Percentiles rank a stretch among this genome's conserved stretches.
These are phyloP conservation scores for Vitis hybrid DNA, from an alignment of 177 flowering plant species.

Conservation along the genomic window DNA sequence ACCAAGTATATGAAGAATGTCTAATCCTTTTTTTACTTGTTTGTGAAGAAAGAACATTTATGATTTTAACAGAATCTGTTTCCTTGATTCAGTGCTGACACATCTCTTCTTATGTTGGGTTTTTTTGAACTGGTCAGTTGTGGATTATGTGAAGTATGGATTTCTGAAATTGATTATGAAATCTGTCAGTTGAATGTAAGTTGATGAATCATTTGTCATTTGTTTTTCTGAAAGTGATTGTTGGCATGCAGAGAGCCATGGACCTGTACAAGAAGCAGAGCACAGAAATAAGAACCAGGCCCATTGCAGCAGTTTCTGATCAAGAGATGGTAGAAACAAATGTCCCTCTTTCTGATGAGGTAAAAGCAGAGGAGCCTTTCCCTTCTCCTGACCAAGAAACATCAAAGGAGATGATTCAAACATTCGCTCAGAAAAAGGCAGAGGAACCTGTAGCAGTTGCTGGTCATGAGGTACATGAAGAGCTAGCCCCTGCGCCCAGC, in stretches of 20 bases:
- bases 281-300: slow-evolving; percentile 17
- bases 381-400: slow-evolving; percentile 13
- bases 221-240: background rate
- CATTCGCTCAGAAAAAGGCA: background rate
- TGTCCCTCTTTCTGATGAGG: background rate
- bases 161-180: too few relatives aligned
- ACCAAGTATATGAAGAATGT: too few relatives aligned
- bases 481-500: slow-evolving; percentile 9
- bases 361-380: background rate
- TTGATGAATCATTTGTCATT: background rate
- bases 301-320: slow-evolving; percentile 2
- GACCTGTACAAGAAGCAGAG: slow-evolving; percentile 62
- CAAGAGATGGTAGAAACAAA: slow-evolving; percentile 8
- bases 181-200: too few relatives aligned
- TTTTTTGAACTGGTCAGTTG: too few relatives aligned
- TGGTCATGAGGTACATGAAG: slow-evolving; percentile 18
- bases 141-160: too few relatives aligned
- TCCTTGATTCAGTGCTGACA: too few relatives aligned
- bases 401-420: slow-evolving; percentile 9
- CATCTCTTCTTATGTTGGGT: too few relatives aligned
- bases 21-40: too few relatives aligned
- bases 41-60: too few relatives aligned
- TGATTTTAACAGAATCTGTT: too few relatives aligned
- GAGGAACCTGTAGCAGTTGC: slow-evolving; percentile 7
- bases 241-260: slow-evolving; percentile 62